Conservation (phyloP, 768 basidiomycete species). For the Suillus luteus region DNA sequence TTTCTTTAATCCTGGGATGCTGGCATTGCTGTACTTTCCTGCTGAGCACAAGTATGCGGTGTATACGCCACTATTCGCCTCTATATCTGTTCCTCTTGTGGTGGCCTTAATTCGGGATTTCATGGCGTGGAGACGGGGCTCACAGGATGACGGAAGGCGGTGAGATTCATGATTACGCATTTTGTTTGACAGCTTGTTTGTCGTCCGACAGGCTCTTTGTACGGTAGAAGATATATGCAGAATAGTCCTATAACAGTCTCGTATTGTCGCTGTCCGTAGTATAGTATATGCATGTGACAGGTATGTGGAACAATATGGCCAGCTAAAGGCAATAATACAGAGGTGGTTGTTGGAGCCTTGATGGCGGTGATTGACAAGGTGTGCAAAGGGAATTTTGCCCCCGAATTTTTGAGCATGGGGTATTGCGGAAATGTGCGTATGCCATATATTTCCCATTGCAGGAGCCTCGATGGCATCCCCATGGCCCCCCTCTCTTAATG, state of each 20-base stretch:
- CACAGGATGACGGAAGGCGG: constrained; percentile 16
- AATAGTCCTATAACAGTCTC: neutral
- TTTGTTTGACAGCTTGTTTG: neutral
- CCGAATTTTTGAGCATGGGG: neutral
- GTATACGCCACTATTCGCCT: constrained; percentile 93
- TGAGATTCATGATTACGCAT: constrained; percentile 15
- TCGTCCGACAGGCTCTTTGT: neutral
- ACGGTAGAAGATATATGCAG: neutral
- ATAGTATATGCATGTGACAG: neutral
- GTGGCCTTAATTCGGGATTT: constrained; percentile 75
- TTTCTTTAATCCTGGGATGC: constrained; percentile 96
- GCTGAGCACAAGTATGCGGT: constrained; percentile 98
- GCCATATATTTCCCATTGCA: neutral
- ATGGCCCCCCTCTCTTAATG: constrained; percentile 1
- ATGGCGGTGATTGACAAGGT: constrained; percentile 1
- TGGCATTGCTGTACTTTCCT: constrained; percentile 95
- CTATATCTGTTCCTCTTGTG: constrained; percentile 79
- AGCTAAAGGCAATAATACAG: neutral
- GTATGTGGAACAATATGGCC: neutral
- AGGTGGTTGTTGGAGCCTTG: neutral
- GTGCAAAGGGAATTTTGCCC: neutral
- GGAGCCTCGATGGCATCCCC: neutral
- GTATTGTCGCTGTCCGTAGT: neutral
- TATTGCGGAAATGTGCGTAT: neutral
- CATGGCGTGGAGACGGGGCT: constrained; percentile 53